Percentiles rank a stretch among this genome's conserved stretches.
Conservation (phyloP, 345 rosid species). For the Carallia pectinifolia region DNA sequence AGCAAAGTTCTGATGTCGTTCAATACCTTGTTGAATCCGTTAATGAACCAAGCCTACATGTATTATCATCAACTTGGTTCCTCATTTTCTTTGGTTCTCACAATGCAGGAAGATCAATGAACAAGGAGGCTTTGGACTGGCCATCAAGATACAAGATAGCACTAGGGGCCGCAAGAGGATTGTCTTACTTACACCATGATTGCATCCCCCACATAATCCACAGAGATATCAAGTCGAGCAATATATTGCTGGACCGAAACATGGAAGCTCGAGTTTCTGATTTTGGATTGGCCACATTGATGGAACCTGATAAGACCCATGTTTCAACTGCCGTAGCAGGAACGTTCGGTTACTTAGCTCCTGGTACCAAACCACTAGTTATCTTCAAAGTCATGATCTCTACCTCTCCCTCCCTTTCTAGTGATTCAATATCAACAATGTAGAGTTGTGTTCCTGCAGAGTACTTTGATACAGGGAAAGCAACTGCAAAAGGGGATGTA, state of each 20-base stretch:
- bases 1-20: too few species aligned
- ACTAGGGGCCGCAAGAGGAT: constrained; percentile 82
- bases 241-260: constrained; percentile 75
- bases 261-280: constrained; percentile 84
- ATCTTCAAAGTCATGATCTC: not conserved
- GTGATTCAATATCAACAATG: constrained; percentile 1
- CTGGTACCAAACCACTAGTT: constrained; percentile 39
- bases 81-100: not conserved
- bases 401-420: not conserved
- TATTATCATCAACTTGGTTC: not conserved
- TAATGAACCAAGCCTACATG: too few species aligned
- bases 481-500: constrained; percentile 78
- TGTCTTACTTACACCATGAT: constrained; percentile 83
- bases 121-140: constrained; percentile 55
- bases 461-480: constrained; percentile 80
- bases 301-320: constrained; percentile 79
- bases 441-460: constrained; percentile 35
- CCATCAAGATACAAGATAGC: constrained; percentile 60
- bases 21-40: too few species aligned
- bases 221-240: constrained; percentile 80
- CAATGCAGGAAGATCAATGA: constrained; percentile 46
- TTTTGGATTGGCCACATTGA: constrained; percentile 81
- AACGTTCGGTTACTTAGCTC: constrained; percentile 86
- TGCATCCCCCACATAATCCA: constrained; percentile 90
- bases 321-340: constrained; percentile 82